Evolutionary conservation across 805 yeast species (phyloP).

Genomic region (Sugiyamaella qingdaonensis): DNA sequence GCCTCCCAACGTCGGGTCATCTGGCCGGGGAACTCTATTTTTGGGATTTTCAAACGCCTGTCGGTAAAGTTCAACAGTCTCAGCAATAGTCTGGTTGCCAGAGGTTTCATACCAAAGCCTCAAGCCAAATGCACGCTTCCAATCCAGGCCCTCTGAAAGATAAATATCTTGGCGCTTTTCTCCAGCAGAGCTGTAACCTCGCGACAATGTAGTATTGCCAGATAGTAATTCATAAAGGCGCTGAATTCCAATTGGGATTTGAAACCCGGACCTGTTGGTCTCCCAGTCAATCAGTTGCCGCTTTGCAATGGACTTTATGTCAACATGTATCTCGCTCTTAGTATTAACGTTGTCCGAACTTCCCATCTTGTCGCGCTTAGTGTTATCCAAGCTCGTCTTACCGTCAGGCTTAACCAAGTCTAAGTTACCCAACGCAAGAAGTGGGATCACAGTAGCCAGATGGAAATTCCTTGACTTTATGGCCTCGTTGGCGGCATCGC

Average conservation of each 20-base stretch:
- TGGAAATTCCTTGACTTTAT: constrained; percentile 60
- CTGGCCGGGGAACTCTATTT: constrained; percentile 13
- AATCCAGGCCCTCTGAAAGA: constrained; percentile 46
- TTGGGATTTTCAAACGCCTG: constrained; percentile 15
- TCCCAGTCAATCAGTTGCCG: constrained; percentile 68
- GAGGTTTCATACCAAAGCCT: constrained; percentile 54
- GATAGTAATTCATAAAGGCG: constrained; percentile 63
- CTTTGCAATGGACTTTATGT: constrained; percentile 40
- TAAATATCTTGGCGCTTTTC: constrained; percentile 19
- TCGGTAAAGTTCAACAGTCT: constrained; percentile 22
- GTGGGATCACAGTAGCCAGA: constrained; percentile 62
- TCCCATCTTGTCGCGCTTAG: neutral
- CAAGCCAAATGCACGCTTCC: constrained; percentile 62
- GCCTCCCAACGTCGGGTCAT: neutral
- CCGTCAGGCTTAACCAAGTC: constrained; percentile 37
- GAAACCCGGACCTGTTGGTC: constrained; percentile 36
- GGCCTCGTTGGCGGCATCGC: constrained; percentile 60
- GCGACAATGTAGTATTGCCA: constrained; percentile 35
- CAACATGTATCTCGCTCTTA: neutral
- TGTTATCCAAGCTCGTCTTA: neutral
- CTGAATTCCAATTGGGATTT: constrained; percentile 51
- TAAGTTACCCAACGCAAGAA: constrained; percentile 66
- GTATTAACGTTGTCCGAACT: neutral
- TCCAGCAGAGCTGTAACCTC: constrained; percentile 9
- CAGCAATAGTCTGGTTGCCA: constrained; percentile 13